phyloP scores from a whole-genome alignment of 2,329 filamentous ascomycete genomes.

The Nothophaeocryptopus gaeumannii region DNA sequence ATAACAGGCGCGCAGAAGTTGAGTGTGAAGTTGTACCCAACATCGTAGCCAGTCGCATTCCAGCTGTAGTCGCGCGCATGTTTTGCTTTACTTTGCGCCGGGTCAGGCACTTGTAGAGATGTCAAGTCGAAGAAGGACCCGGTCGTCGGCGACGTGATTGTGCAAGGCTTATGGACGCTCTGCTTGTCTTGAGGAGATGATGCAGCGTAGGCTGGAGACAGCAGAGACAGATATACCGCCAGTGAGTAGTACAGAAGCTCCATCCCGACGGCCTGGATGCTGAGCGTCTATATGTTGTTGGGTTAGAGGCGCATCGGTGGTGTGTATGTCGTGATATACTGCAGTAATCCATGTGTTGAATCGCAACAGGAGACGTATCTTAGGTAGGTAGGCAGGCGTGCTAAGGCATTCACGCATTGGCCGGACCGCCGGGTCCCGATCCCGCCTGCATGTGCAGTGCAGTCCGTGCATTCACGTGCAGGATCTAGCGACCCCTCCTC shows the following conservation, averaged over 20 bases:
- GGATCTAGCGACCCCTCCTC: too few species aligned
- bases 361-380: too few species aligned
- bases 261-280: conserved; percentile 16
- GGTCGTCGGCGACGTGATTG: conserved; percentile 59
- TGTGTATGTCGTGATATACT: too few species aligned
- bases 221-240: conserved; percentile 33
- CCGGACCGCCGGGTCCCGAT: too few species aligned
- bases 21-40: conserved; percentile 76
- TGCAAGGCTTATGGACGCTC: conserved; percentile 45
- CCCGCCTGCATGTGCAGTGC: too few species aligned
- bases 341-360: too few species aligned
- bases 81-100: conserved; percentile 46
- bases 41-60: conserved; percentile 70
- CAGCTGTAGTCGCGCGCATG: conserved; percentile 59
- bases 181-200: conserved; percentile 36
- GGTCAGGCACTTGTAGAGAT: conserved; percentile 53
- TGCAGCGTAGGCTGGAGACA: conserved; percentile 33
- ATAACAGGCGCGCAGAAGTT: conserved; percentile 80
- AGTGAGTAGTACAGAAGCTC: conserved; percentile 36
- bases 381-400: too few species aligned
- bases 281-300: too few species aligned
- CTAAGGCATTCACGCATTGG: too few species aligned
- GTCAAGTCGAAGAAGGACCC: conserved; percentile 64
- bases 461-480: too few species aligned
- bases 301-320: too few species aligned